Conservation (phyloP, 2,329 filamentous ascomycete species). For the Arthrobotrys iridis region DNA sequence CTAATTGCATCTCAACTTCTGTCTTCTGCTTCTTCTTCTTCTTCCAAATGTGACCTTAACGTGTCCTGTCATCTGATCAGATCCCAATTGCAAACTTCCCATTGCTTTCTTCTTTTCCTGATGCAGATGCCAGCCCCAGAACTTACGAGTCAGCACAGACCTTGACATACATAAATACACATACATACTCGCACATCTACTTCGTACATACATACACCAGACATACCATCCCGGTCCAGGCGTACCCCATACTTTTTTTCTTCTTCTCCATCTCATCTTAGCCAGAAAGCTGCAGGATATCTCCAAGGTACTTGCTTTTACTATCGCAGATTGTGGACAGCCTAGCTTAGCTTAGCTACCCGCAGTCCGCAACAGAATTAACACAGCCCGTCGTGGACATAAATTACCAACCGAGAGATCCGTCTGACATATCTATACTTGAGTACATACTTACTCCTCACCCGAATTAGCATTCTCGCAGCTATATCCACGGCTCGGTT, state of each 20-base stretch:
- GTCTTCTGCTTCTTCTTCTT: neutral
- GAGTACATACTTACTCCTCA: neutral
- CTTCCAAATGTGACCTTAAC: neutral
- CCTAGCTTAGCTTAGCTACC: no score
- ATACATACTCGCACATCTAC: no score
- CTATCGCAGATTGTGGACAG: neutral
- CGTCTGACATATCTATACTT: no score
- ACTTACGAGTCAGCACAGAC: slow-evolving; percentile 25
- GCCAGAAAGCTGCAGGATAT: slow-evolving; percentile 4
- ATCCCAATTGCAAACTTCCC: slow-evolving; percentile 1
- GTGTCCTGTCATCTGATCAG: slow-evolving; percentile 33
- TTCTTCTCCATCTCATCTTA: slow-evolving; percentile 30
- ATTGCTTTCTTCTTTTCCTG: neutral
- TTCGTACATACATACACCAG: neutral
- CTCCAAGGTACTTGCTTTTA: neutral
- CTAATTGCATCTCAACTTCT: slow-evolving; percentile 17
- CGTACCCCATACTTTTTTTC: slow-evolving; percentile 30
- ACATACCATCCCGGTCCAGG: neutral
- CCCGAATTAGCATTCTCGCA: slow-evolving; percentile 21
- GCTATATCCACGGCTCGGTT: neutral
- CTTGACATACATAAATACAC: neutral
- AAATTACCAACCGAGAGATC: no score
- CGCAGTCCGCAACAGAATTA: no score
- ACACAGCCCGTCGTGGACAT: no score
- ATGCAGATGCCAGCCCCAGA: neutral